A percentile compares a stretch with the other conserved stretches of the same genome.
phyloP scores from a whole-genome alignment of 1,284 basidiomycete species.

The Neolentinus lepideus region DNA sequence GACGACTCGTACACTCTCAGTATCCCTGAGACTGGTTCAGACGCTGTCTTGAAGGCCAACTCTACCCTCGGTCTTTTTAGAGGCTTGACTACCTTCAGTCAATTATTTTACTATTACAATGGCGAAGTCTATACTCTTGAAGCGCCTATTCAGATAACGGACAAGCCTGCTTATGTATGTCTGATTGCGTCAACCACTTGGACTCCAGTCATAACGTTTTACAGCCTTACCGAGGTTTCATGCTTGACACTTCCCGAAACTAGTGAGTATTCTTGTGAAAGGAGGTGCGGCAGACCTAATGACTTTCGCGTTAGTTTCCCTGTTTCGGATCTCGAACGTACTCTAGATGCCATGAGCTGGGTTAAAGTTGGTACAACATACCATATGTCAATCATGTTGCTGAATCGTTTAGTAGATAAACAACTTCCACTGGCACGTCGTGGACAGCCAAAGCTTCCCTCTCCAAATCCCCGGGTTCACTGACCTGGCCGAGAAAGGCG shows the following conservation, averaged over 20 bases:
- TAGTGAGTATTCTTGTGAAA: conserved; percentile 29
- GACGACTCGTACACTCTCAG: conserved; percentile 63
- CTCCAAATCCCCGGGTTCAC: conserved; percentile 56
- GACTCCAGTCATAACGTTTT: background rate
- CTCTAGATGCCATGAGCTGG: conserved; percentile 81
- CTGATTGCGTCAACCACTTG: conserved; percentile 5
- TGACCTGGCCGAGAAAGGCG: conserved; percentile 59
- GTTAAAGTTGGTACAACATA: conserved; percentile 59
- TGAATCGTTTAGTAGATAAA: conserved; percentile 36
- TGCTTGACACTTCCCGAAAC: conserved; percentile 75
- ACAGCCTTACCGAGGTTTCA: conserved; percentile 73
- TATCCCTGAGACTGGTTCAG: conserved; percentile 52
- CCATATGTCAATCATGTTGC: background rate
- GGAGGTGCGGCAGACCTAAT: background rate
- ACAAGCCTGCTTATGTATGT: conserved; percentile 58
- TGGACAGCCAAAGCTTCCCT: conserved; percentile 74
- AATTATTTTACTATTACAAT: conserved; percentile 61
- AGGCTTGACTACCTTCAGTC: conserved; percentile 78
- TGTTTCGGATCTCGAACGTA: conserved; percentile 59
- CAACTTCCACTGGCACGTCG: conserved; percentile 79
- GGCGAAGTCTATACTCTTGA: conserved; percentile 47
- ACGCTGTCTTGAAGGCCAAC: conserved; percentile 57
- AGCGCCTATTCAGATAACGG: conserved; percentile 54
- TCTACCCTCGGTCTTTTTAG: conserved; percentile 74
- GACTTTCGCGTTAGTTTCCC: conserved; percentile 44